A percentile compares a stretch with the other conserved stretches of the same genome.
phyloP scores from a whole-genome alignment of 495 filamentous ascomycete genomes.

The Aspergillus avenaceus region DNA sequence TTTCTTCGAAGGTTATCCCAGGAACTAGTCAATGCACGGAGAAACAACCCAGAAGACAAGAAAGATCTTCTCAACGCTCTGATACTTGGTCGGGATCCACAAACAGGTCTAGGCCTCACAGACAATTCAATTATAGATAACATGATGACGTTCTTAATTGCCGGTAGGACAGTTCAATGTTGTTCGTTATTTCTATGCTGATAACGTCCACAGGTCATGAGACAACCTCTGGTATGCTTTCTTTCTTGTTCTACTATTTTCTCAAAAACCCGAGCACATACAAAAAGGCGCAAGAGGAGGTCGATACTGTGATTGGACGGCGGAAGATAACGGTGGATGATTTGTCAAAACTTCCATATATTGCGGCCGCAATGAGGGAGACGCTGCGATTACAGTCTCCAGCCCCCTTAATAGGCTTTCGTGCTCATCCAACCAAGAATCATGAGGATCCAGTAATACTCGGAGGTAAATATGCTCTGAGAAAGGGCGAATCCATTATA shows the following conservation, averaged over 20 bases:
- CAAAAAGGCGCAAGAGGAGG: slow-evolving; percentile 58
- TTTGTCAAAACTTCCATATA: slow-evolving; percentile 60
- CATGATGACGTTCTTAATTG: slow-evolving; percentile 69
- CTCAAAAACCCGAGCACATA: slow-evolving; percentile 58
- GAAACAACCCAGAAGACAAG: slow-evolving; percentile 49
- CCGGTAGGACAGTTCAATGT: slow-evolving; percentile 18
- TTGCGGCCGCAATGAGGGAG: slow-evolving; percentile 66
- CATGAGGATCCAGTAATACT: slow-evolving; percentile 50
- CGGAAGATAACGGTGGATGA: slow-evolving; percentile 63
- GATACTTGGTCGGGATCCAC: slow-evolving; percentile 60
- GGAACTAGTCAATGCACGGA: slow-evolving; percentile 58
- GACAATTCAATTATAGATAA: slow-evolving; percentile 63
- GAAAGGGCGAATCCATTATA: slow-evolving; percentile 51
- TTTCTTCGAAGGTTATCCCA: slow-evolving; percentile 50
- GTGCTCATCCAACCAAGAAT: slow-evolving; percentile 38
- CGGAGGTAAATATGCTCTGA: slow-evolving; percentile 60
- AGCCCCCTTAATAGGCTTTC: slow-evolving; percentile 46
- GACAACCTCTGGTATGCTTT: slow-evolving; percentile 60
- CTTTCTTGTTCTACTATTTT: slow-evolving; percentile 55
- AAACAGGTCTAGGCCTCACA: slow-evolving; percentile 60
- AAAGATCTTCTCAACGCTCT: slow-evolving; percentile 70
- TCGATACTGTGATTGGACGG: slow-evolving; percentile 62
- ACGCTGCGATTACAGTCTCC: slow-evolving; percentile 63
- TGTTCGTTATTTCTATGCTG: slow-evolving; percentile 1
- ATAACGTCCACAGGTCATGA: slow-evolving; percentile 54